These are phyloP conservation scores for Fragaria vesca DNA, from an alignment of 306 rosid genomes.

Conservation along the genomic window DNA sequence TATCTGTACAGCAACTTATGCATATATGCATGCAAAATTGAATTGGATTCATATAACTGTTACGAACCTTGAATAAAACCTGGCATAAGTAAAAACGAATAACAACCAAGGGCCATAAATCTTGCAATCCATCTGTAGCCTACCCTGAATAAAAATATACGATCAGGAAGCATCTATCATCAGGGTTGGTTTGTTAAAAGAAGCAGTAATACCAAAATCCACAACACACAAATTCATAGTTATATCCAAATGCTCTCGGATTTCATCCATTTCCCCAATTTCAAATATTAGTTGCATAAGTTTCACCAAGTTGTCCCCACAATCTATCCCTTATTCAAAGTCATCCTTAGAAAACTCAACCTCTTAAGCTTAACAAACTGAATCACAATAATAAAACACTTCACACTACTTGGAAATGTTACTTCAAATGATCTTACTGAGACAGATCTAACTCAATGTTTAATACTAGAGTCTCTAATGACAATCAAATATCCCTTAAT, in stretches of 20 bases:
- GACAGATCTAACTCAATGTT: no score
- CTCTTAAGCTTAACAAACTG: not conserved
- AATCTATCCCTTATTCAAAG: not conserved
- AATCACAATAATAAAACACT: not conserved
- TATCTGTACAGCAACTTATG: not conserved
- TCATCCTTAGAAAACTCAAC: not conserved
- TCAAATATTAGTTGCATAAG: not conserved
- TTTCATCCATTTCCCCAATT: not conserved
- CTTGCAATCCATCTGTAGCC: constrained; percentile 83
- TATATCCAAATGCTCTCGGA: not conserved
- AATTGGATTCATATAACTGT: constrained; percentile 13
- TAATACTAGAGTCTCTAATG: not conserved
- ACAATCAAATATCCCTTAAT: not conserved
- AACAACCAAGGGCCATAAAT: constrained; percentile 76
- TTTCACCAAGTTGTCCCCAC: not conserved
- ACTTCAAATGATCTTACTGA: not conserved
- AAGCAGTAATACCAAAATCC: constrained; percentile 11
- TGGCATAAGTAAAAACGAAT: constrained; percentile 62
- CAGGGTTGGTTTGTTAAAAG: constrained; percentile 10
- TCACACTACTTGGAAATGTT: not conserved
- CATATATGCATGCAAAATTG: constrained; percentile 9
- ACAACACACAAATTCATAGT: not conserved
- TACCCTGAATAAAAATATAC: constrained; percentile 70
- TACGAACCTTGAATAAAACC: constrained; percentile 80
- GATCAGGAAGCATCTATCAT: constrained; percentile 41